Percentiles rank a stretch among this genome's conserved stretches.
Evolutionary conservation across 208 protist genomes (phyloP).

Genomic region (Trypanosoma congolense): DNA sequence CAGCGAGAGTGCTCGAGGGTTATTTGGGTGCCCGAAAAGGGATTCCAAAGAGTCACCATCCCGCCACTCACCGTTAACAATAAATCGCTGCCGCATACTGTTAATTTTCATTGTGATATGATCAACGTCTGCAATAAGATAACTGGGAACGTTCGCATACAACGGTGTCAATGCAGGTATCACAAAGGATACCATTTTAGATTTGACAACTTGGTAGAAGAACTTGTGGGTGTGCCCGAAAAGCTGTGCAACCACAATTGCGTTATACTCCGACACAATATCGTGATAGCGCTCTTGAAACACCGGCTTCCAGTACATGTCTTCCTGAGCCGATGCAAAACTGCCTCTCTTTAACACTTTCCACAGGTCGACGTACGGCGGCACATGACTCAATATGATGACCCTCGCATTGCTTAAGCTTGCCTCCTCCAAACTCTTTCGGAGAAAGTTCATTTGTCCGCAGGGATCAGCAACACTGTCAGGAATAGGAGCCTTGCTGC

Average conservation of each 20-base stretch:
- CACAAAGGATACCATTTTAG: slow-evolving; percentile 31
- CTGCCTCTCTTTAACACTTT: slow-evolving; percentile 22
- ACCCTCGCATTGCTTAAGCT: slow-evolving; percentile 35
- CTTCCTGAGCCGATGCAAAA: slow-evolving; percentile 25
- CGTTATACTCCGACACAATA: slow-evolving; percentile 42
- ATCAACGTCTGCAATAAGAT: slow-evolving; percentile 49
- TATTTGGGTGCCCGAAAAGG: slow-evolving; percentile 32
- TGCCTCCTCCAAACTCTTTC: slow-evolving; percentile 31
- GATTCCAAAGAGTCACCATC: slow-evolving; percentile 26
- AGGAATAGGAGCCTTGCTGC: slow-evolving; percentile 28
- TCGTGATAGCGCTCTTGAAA: slow-evolving; percentile 46
- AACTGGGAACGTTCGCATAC: slow-evolving; percentile 61
- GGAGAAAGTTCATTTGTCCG: slow-evolving; percentile 64
- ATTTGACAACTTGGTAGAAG: slow-evolving; percentile 26
- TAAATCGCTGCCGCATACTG: slow-evolving; percentile 44
- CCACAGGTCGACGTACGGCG: slow-evolving; percentile 51
- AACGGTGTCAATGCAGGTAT: slow-evolving; percentile 65
- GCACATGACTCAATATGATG: slow-evolving; percentile 78
- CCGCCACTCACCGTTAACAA: slow-evolving; percentile 25
- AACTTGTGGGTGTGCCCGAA: slow-evolving; percentile 80
- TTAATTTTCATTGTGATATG: slow-evolving; percentile 24
- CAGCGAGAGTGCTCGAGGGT: slow-evolving; percentile 17
- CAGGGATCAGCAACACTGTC: slow-evolving; percentile 40
- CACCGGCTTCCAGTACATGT: slow-evolving; percentile 66
- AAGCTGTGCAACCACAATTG: slow-evolving; percentile 45